phyloP scores from a whole-genome alignment of 192 early-diverging fungal genomes.

The Coemansia sp. region DNA sequence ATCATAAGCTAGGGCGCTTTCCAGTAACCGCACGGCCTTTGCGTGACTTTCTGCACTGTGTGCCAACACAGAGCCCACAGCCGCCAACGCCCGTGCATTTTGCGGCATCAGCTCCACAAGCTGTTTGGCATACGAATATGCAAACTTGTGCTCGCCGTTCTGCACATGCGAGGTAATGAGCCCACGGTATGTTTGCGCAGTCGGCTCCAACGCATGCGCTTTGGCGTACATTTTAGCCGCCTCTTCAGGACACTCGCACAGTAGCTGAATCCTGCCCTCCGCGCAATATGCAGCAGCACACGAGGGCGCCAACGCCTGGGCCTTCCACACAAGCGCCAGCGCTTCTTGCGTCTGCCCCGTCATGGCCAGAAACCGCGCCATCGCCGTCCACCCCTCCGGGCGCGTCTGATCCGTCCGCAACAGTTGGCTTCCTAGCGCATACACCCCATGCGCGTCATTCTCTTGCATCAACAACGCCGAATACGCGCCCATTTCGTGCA shows the following conservation, averaged over 20 bases:
- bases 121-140: constrained; percentile 45
- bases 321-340: constrained; percentile 48
- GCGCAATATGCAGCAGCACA: constrained; percentile 32
- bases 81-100: constrained; percentile 27
- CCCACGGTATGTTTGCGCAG: constrained; percentile 23
- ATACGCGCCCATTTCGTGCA: constrained; percentile 38
- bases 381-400: constrained; percentile 48
- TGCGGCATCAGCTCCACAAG: constrained; percentile 38
- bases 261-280: constrained; percentile 41
- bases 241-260: constrained; percentile 19
- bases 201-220: constrained; percentile 28
- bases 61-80: constrained; percentile 42
- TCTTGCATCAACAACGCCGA: constrained; percentile 20
- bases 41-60: constrained; percentile 42
- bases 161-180: constrained; percentile 25
- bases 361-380: constrained; percentile 37
- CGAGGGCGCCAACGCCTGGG: constrained; percentile 35
- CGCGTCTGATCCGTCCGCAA: constrained; percentile 31
- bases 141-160: constrained; percentile 33
- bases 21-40: constrained; percentile 32
- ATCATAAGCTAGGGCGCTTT: constrained; percentile 27
- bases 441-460: constrained; percentile 25
- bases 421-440: constrained; percentile 34
- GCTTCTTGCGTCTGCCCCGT: constrained; percentile 37
- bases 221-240: constrained; percentile 27